Evolutionary conservation across 257 asterid genomes (phyloP).

Genomic region (Nicotiana sylvestris): DNA sequence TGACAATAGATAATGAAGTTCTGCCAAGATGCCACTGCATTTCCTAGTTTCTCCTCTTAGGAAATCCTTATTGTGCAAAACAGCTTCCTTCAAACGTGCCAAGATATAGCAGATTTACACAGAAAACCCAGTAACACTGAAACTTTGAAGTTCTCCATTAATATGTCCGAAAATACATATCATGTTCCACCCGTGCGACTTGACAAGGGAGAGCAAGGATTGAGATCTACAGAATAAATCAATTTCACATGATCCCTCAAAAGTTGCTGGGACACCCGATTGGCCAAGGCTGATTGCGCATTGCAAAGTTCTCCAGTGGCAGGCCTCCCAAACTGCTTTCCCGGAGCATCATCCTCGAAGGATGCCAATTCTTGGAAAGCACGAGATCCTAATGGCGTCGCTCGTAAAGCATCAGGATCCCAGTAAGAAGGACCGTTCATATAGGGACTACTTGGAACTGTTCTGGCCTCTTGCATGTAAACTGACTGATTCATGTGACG

Average conservation of each 20-base stretch:
- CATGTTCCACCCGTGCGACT: constrained; percentile 46
- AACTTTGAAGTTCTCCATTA: constrained; percentile 14
- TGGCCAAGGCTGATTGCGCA: constrained; percentile 64
- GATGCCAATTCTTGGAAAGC: constrained; percentile 61
- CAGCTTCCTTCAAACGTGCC: constrained; percentile 4
- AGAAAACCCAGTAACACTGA: constrained; percentile 15
- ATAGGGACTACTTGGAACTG: constrained; percentile 12
- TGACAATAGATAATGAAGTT: background rate
- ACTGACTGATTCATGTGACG: constrained; percentile 47
- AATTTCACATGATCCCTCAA: constrained; percentile 53
- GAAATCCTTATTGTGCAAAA: constrained; percentile 13
- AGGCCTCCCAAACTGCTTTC: constrained; percentile 53
- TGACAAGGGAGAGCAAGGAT: constrained; percentile 41
- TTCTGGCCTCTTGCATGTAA: constrained; percentile 39
- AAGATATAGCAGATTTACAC: constrained; percentile 9
- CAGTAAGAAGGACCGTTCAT: constrained; percentile 44
- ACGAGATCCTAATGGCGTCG: constrained; percentile 48
- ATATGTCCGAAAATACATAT: background rate
- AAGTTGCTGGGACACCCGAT: constrained; percentile 75
- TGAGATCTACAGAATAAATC: constrained; percentile 44
- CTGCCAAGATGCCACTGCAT: background rate
- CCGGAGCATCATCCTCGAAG: constrained; percentile 39
- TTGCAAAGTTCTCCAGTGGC: constrained; percentile 48
- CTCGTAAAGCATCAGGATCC: constrained; percentile 76
- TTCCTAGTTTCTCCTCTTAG: constrained; percentile 10